These are phyloP conservation scores for Beta macrorhiza DNA, from an alignment of 179 eudicot genomes.

Conservation along the genomic window DNA sequence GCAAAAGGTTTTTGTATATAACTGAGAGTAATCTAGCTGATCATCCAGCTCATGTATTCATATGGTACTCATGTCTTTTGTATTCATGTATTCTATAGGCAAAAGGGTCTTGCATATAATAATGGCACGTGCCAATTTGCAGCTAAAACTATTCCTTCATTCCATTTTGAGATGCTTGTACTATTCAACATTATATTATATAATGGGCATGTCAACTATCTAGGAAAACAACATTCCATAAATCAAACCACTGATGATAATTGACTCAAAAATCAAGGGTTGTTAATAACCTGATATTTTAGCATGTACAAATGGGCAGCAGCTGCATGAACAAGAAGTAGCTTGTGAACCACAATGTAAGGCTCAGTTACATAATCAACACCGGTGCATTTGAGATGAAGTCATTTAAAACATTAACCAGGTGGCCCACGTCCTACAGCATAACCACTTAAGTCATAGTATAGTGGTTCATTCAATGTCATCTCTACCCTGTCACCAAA, in stretches of 20 bases:
- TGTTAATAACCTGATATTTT: slow-evolving; percentile 21
- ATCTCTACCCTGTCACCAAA: slow-evolving; percentile 51
- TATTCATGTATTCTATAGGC: background rate
- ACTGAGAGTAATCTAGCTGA: background rate
- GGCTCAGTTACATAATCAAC: slow-evolving; percentile 38
- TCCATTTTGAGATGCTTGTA: slow-evolving; percentile 30
- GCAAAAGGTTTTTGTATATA: background rate
- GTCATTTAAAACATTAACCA: slow-evolving; percentile 42
- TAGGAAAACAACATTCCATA: no score
- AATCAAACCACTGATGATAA: no score
- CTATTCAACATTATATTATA: background rate
- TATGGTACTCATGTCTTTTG: no score
- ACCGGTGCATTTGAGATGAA: slow-evolving; percentile 27
- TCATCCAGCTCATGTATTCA: background rate
- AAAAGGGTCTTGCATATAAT: slow-evolving; percentile 3
- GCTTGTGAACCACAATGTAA: slow-evolving; percentile 27
- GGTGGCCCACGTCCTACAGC: slow-evolving; percentile 39
- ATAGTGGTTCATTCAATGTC: slow-evolving; percentile 45
- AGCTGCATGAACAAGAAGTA: slow-evolving; percentile 30
- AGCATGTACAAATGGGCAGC: slow-evolving; percentile 25
- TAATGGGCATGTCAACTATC: background rate
- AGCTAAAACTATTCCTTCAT: slow-evolving; percentile 19
- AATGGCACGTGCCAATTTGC: slow-evolving; percentile 21
- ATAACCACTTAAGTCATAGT: slow-evolving; percentile 27
- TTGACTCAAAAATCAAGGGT: background rate